Evolutionary conservation across 371 early-diverging fungal genomes (phyloP).

Genomic region (Homolaphlyctis polyrhiza): DNA sequence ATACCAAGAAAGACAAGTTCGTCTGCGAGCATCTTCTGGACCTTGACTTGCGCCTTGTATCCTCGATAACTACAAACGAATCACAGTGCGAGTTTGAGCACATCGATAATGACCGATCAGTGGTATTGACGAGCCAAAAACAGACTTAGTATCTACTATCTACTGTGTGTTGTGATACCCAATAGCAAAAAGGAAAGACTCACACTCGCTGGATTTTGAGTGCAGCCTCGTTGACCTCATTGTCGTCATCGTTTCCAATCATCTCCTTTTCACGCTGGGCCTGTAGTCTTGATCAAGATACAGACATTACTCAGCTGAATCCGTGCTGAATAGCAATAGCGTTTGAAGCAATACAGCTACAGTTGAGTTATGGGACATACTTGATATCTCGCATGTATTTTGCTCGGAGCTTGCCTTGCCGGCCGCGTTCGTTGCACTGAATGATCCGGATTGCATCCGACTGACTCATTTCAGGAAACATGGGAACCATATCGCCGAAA

Average conservation of each 20-base stretch:
- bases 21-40: constrained; percentile 24
- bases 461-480: constrained; percentile 35
- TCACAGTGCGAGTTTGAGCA: too few species aligned
- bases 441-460: constrained; percentile 42
- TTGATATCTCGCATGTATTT: constrained; percentile 54
- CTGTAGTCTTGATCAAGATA: constrained; percentile 25
- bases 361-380: constrained; percentile 12
- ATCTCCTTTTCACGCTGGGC: constrained; percentile 45
- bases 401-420: constrained; percentile 50
- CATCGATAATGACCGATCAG: neutral
- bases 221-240: constrained; percentile 41
- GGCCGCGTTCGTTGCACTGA: constrained; percentile 47
- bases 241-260: constrained; percentile 42
- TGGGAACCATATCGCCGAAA: constrained; percentile 22
- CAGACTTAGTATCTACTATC: neutral
- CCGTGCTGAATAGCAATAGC: neutral
- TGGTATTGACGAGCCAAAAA: neutral
- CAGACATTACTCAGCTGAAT: too few species aligned
- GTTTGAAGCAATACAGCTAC: constrained; percentile 1
- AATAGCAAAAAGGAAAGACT: neutral
- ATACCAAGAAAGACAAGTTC: constrained; percentile 46
- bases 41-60: constrained; percentile 31
- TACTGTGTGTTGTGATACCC: neutral
- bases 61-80: constrained; percentile 30
- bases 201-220: constrained; percentile 46